phyloP scores from a whole-genome alignment of 331 rosid genomes.

The Spiraea crenata region DNA sequence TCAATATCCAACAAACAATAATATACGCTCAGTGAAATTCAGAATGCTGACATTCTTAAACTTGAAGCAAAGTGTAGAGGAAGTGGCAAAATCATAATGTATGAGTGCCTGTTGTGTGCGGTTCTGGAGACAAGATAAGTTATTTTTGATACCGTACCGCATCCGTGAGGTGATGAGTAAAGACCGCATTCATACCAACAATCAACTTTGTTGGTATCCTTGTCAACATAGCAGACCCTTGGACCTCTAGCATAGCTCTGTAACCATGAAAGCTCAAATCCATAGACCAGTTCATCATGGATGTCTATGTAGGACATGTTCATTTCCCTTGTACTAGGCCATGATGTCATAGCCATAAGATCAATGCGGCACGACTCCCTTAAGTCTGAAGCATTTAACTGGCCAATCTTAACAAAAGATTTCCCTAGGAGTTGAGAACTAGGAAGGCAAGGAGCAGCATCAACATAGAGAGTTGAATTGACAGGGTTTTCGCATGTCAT shows the following conservation, averaged over 20 bases:
- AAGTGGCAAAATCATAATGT: no score
- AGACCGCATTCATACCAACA: neutral
- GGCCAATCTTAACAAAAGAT: neutral
- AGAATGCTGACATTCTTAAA: no score
- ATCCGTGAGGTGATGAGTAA: no score
- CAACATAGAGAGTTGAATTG: neutral
- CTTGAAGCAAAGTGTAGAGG: no score
- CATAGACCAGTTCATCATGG: conserved; percentile 5
- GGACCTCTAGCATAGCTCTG: rapidly evolving
- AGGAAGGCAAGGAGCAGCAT: neutral
- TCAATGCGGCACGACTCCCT: neutral
- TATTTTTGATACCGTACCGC: no score
- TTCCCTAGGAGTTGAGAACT: neutral
- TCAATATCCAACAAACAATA: no score
- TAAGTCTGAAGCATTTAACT: neutral
- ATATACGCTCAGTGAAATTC: no score
- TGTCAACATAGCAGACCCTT: neutral
- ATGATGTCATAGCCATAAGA: neutral
- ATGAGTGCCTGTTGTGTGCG: no score
- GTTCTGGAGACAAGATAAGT: no score
- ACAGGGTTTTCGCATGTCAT: neutral
- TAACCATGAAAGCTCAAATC: conserved; percentile 36
- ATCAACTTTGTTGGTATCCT: neutral
- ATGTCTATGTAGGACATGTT: conserved; percentile 9
- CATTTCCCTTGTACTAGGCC: neutral